Evolutionary conservation across 441 rosid genomes (phyloP).

Genomic region (Erysimum pusillum): DNA sequence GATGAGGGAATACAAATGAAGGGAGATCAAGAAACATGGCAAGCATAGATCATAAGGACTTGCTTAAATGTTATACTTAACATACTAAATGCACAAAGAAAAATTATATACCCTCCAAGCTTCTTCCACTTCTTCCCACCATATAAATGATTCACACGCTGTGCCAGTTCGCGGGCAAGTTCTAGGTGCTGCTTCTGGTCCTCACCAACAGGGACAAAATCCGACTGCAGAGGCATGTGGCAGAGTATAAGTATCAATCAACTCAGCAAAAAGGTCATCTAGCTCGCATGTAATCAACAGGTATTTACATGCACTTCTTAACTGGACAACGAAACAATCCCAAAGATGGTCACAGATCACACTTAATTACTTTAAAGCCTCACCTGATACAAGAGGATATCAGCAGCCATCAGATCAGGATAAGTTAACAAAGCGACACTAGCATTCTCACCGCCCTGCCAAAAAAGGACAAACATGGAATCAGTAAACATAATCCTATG

Average conservation of each 20-base stretch:
- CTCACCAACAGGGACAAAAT: slow-evolving; percentile 95
- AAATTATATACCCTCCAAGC: slow-evolving; percentile 77
- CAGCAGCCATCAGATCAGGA: slow-evolving; percentile 93
- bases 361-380: slow-evolving; percentile 27
- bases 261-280: slow-evolving; percentile 45
- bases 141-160: slow-evolving; percentile 77
- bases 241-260: slow-evolving; percentile 56
- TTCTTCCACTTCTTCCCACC: slow-evolving; percentile 99
- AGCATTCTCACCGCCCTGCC: slow-evolving; percentile 89
- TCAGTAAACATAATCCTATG: slow-evolving; percentile 29
- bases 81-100: slow-evolving; percentile 24
- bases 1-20: slow-evolving; percentile 3
- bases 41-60: slow-evolving; percentile 11
- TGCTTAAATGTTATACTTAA: neutral
- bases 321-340: neutral
- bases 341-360: slow-evolving; percentile 1
- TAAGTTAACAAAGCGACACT: slow-evolving; percentile 85
- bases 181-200: slow-evolving; percentile 97
- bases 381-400: slow-evolving; percentile 94
- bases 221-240: slow-evolving; percentile 77
- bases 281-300: slow-evolving; percentile 33
- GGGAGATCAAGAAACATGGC: slow-evolving; percentile 9
- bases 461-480: slow-evolving; percentile 18
- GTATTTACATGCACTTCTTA: slow-evolving; percentile 18
- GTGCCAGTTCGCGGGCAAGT: slow-evolving; percentile 87